Evolutionary conservation across 1,284 basidiomycete genomes (phyloP), one percentile per base, ranked within the genome.

Genomic region (Wolfiporia cocos): DNA sequence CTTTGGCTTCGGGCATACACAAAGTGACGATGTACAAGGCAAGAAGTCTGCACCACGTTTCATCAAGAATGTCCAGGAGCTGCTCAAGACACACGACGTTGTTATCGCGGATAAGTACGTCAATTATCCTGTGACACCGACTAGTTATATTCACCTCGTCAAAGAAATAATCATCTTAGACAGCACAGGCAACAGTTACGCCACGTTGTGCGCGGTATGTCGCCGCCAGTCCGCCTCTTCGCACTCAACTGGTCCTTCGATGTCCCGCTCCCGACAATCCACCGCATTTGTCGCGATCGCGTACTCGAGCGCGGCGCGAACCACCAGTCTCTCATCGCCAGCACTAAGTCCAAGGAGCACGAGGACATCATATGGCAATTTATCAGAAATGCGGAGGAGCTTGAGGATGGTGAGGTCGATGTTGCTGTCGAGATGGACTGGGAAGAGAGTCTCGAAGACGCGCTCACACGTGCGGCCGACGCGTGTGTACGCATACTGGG

Each of bases 31-130:
- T 55, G 76, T 97, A 4, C 69, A 74, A 32, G 73, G 65, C 10
- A 98, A 94, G 65, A 93, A 86, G 56, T 50, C 89, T 0, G 92
- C 78, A 0, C 76, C 83, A 0, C 59, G 68, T 1, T 99, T 99
- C 64, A 64, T 94, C 42, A 78, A 73, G 51, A 92, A 89, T 48
- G 83, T 97, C 28, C 62, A 69, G 7, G 61, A 70, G 0, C 67
- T 88, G 1, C 68, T 95, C 18, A 59, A 75, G 43, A 72, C 60
- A 0, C 65, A 87, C 41, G 71, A 87, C 41, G 78, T 94, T 0
- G 93, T 96, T 9, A 89, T 89, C 47, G 92, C 92, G 15, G 93
- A 96, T 64, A 88, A 86, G 91, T 90, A 54, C 40, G 78, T 40
- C 33, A 21, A 32, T 5, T 32, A 11, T 10, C 10, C 22, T 44